These are phyloP conservation scores for Auxenochlorella pyrenoidosa DNA, from an alignment of 139 green algal genomes.

Conservation along the genomic window DNA sequence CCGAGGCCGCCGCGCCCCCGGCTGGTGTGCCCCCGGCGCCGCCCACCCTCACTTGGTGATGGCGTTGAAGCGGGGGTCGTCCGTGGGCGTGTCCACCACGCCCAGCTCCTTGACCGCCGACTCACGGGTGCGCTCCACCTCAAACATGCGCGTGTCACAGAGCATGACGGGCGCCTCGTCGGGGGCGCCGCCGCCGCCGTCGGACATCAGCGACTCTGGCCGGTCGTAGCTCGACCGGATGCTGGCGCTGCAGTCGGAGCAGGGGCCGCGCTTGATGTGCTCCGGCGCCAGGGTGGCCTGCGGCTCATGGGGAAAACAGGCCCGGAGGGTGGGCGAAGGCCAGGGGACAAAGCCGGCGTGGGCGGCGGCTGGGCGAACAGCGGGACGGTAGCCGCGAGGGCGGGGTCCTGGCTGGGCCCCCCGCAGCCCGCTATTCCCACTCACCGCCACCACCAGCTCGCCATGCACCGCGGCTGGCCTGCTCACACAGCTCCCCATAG, in stretches of 20 bases:
- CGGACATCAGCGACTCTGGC: background rate
- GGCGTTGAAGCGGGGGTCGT: conserved; percentile 32
- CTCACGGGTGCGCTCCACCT: background rate
- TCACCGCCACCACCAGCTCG: conserved; percentile 12
- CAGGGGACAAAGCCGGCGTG: background rate
- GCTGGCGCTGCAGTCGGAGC: background rate
- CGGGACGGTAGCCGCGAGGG: background rate
- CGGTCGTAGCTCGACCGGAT: background rate
- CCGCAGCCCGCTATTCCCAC: background rate
- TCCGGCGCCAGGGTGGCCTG: background rate
- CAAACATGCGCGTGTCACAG: background rate
- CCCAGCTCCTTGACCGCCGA: background rate
- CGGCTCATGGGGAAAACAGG: background rate
- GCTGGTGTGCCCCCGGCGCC: too few relatives aligned
- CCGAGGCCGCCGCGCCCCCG: too few relatives aligned
- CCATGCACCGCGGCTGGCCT: background rate
- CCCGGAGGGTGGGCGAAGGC: background rate
- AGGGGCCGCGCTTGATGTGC: background rate
- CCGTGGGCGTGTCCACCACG: conserved; percentile 15
- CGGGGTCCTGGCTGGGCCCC: background rate
- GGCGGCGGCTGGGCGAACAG: background rate
- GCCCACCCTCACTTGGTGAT: conserved; percentile 30
- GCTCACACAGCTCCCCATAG: background rate
- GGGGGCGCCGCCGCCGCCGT: background rate
- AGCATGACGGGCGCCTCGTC: background rate